Base-by-base conservation (phyloP, 345 rosid species). In the Anastatica hierochuntica region DNA sequence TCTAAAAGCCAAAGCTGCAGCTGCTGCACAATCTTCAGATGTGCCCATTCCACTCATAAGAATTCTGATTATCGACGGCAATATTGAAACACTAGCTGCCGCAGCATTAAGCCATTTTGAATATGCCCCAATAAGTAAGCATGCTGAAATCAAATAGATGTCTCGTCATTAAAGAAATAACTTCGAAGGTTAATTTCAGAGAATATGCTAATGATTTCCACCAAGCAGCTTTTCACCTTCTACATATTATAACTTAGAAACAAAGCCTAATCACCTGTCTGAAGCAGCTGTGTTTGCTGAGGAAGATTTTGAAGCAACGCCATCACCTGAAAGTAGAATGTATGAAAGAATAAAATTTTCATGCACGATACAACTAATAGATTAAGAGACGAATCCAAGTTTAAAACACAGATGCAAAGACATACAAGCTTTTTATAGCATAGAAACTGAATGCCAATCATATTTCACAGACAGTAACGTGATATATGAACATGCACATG, bases 21-120 rank as follows among this genome's bases (percentile, higher is more conserved):
- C 88, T 8, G 98, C 98, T 14, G 97, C 98, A 24, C 94, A 85
- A 70, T 92, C 97, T 77, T 92, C 95, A 24, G 94, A 88, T 53
- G 76, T 79, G 56, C 88, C 82, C 98, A 92, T 86, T 78, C 94
- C 95, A 14, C 69, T 80, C 78, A 83, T 71, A 47, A 90, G 95
- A 63, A 86, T 72, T 47, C 65, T 73, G 60, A 86, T 79, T 34
- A 90, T 75, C 13, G 81, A 79, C 39, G 97, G 79, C 72, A 94
- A 74, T 64, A 81, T 64, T 58, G 95, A 77, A 48, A 76, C 69
- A 56, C 82, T 85, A 71, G 74, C 77, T 56, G 88, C 75, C 44
- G 88, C 83, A 62, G 87, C 73, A 73, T 85, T 75, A 49, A 94
- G 87, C 99, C 99, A 94, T 66, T 80, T 94, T 60, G 99, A 94